These are phyloP conservation scores for Exobasidium rhododendri DNA, from an alignment of 1,284 basidiomycete species.

Conservation along the genomic window DNA sequence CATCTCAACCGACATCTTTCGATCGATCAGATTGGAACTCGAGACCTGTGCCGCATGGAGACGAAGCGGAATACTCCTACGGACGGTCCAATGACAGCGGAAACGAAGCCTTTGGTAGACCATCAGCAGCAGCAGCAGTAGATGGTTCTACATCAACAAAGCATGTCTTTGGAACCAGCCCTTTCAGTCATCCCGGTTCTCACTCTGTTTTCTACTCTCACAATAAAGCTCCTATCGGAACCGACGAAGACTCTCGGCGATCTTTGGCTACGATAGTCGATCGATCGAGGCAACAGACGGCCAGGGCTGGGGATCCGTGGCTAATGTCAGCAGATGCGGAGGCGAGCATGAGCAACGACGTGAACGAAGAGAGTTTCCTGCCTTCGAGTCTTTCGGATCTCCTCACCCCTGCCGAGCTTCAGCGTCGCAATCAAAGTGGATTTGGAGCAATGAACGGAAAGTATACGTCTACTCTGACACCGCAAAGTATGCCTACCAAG, in stretches of 20 bases:
- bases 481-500: constrained; percentile 36
- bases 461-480: constrained; percentile 11
- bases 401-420: constrained; percentile 51
- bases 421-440: constrained; percentile 23
- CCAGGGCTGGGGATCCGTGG: background rate
- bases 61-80: background rate
- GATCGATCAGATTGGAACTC: background rate
- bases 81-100: background rate
- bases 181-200: constrained; percentile 50
- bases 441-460: background rate
- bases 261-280: background rate
- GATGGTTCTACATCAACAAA: constrained; percentile 55
- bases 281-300: background rate
- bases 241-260: background rate
- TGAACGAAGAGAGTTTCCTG: constrained; percentile 59
- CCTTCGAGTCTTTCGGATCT: constrained; percentile 52
- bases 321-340: constrained; percentile 16
- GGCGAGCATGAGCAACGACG: constrained; percentile 20
- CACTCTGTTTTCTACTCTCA: constrained; percentile 45
- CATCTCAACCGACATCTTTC: too few relatives aligned
- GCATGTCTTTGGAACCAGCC: constrained; percentile 47
- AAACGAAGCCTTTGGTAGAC: background rate
- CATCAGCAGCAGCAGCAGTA: background rate
- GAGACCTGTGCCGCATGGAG: background rate
- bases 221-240: background rate